Conservation (phyloP, 495 filamentous ascomycete species). For the Penicillium turbatum region DNA sequence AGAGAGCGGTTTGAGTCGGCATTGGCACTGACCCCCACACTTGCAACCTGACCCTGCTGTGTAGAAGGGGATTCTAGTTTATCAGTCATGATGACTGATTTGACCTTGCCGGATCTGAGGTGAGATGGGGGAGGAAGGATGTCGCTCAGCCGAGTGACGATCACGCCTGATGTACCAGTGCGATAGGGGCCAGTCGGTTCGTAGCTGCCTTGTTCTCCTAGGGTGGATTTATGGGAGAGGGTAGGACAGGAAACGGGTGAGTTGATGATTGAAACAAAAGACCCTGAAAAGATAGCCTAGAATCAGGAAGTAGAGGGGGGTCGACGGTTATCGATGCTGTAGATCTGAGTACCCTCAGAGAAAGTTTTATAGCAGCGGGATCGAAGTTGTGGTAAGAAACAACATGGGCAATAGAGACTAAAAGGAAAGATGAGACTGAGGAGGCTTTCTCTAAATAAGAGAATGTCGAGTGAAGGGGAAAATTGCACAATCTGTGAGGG, state of each 20-base stretch:
- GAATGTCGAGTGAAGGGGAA: background rate
- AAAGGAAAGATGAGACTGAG: background rate
- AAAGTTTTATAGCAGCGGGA: background rate
- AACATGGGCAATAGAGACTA: background rate
- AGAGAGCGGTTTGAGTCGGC: conserved; percentile 22
- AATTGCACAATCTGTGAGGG: conserved; percentile 7
- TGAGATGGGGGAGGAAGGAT: background rate
- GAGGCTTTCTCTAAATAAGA: background rate
- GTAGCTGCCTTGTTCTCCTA: background rate
- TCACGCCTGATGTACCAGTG: background rate
- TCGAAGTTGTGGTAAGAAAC: background rate
- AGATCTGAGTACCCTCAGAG: conserved; percentile 5
- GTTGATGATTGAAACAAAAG: background rate
- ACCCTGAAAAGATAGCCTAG: background rate
- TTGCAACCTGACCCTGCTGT: background rate
- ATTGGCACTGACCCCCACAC: conserved; percentile 9
- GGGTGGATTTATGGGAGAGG: background rate
- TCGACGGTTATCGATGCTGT: background rate
- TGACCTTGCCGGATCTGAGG: background rate
- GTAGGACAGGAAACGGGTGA: background rate
- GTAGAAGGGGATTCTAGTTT: background rate
- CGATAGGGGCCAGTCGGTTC: background rate
- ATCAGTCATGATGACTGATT: conserved; percentile 1
- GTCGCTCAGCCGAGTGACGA: background rate
- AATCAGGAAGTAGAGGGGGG: background rate